Conservation (phyloP, 2,329 filamentous ascomycete species). For the Beauveria sp. region DNA sequence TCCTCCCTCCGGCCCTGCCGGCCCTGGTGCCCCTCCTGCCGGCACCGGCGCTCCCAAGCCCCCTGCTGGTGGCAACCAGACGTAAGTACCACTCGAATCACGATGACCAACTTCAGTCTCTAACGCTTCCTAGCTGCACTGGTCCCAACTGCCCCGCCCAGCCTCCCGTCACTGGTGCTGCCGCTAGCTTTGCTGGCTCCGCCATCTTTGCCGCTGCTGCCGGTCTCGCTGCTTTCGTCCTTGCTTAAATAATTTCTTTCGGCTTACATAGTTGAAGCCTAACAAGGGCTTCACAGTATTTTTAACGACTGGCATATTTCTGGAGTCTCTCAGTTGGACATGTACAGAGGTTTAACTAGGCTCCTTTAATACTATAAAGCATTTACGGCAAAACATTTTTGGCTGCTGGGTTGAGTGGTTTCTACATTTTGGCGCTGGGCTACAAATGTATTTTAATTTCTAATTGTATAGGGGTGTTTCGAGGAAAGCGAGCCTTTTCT, state of each 20-base stretch:
- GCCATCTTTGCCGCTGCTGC: conserved; percentile 46
- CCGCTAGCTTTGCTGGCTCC: conserved; percentile 45
- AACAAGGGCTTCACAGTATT: conserved; percentile 29
- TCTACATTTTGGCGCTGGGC: conserved; percentile 14
- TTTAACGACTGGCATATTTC: conserved; percentile 27
- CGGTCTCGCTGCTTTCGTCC: conserved; percentile 45
- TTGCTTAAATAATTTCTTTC: conserved; percentile 42
- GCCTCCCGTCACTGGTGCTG: conserved; percentile 41
- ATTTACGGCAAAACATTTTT: conserved; percentile 13
- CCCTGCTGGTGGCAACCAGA: conserved; percentile 22
- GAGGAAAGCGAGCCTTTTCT: conserved; percentile 10
- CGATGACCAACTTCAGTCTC: no score
- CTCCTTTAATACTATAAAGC: conserved; percentile 24
- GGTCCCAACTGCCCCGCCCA: conserved; percentile 14
- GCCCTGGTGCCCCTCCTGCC: conserved; percentile 27
- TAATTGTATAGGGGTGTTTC: conserved; percentile 32
- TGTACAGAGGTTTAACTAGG: conserved; percentile 33
- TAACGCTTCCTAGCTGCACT: conserved; percentile 16
- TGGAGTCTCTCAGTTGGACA: conserved; percentile 24
- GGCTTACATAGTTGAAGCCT: conserved; percentile 31
- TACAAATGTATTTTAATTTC: conserved; percentile 38
- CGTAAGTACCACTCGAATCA: conserved; percentile 19
- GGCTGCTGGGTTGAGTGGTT: conserved; percentile 1
- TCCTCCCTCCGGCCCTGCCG: no score
- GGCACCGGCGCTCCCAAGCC: conserved; percentile 8